Evolutionary conservation across 2,329 filamentous ascomycete genomes (phyloP), one percentile per base, ranked within the genome.

Genomic region (Fusarium odoratissimum): DNA sequence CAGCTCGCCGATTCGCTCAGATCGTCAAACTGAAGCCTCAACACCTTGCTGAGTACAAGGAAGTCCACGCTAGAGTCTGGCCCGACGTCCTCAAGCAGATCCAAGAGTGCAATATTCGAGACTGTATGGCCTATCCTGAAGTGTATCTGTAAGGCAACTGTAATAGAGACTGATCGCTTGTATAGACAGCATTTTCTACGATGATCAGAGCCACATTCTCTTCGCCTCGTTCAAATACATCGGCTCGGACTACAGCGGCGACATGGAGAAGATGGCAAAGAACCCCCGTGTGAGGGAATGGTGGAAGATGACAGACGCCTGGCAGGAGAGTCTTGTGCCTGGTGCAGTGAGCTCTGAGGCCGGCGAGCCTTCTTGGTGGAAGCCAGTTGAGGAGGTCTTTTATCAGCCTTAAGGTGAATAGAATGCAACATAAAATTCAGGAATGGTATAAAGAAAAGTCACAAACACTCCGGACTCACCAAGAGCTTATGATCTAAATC

Each of bases 151-250:
- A 16, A 35, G 33, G 28, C 9, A 16, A 40, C 17, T 14, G 25
- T 31, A 28, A 38, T 28, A 37, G 28, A 37, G 28, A 31, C 65
- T 67, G 30, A 72, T 10, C 11, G 9, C 9, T 8, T n/a, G 8
- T n/a, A 65, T 73, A 92, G 92, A 95, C 77, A 93, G 90, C 72
- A 92, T 95, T 79, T 94, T 89, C 82, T 89, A 93, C 75, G 91
- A 93, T 77, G 85, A 90, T 17, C 82, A 80, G 9, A 87, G 87
- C 0, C 83, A 88, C 60, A 91, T 91, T 45, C 85, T 95, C 3
- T 95, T 95, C 78, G 91, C 92, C 1, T 90, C 85, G 30, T 94
- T 95, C 85, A 95, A 93, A 80, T 95, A 95, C 76, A 85, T 92
- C n/a, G 93, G 93, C 1, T 88, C 88, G 67, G 88, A 93, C 71